Evolutionary conservation across 1,284 basidiomycete genomes (phyloP).

Genomic region (Cryptococcus sp.): DNA sequence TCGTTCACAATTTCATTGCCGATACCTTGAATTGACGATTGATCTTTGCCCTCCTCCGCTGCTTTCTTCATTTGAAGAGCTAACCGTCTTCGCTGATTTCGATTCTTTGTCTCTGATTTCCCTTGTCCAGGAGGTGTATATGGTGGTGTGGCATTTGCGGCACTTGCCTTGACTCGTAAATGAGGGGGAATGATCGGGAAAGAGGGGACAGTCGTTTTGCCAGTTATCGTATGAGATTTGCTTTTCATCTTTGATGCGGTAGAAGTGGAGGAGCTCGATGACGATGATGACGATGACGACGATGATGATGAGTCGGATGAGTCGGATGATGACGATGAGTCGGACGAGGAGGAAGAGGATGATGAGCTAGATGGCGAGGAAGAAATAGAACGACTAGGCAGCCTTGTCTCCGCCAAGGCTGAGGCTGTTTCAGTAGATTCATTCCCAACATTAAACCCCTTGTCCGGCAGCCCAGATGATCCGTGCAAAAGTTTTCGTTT

Average conservation of each 20-base stretch:
- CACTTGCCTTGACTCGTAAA: neutral
- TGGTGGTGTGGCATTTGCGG: neutral
- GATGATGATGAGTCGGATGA: constrained; percentile 10
- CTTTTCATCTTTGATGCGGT: too few relatives aligned
- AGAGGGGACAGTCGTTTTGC: too few relatives aligned
- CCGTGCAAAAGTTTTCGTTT: too few relatives aligned
- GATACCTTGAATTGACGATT: too few relatives aligned
- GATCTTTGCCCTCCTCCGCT: neutral
- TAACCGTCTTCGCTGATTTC: constrained; percentile 33
- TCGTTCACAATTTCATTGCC: too few relatives aligned
- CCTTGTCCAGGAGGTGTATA: constrained; percentile 39
- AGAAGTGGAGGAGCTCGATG: constrained; percentile 3
- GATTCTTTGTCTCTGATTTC: constrained; percentile 33
- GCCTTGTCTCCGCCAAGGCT: too few relatives aligned
- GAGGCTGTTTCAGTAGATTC: too few relatives aligned
- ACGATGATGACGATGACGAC: constrained; percentile 9
- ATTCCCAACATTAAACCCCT: too few relatives aligned
- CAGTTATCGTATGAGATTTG: too few relatives aligned
- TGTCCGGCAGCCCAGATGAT: too few relatives aligned
- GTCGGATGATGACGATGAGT: constrained; percentile 9
- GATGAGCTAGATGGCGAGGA: constrained; percentile 23
- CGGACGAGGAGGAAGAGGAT: constrained; percentile 13
- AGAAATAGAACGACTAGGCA: too few relatives aligned
- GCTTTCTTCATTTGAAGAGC: constrained; percentile 23
- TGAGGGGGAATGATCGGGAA: too few relatives aligned